A percentile compares a stretch with the other conserved stretches of the same genome.
Conservation (phyloP, 352 stramenopile species). For the Globisporangium recalcitrans region DNA sequence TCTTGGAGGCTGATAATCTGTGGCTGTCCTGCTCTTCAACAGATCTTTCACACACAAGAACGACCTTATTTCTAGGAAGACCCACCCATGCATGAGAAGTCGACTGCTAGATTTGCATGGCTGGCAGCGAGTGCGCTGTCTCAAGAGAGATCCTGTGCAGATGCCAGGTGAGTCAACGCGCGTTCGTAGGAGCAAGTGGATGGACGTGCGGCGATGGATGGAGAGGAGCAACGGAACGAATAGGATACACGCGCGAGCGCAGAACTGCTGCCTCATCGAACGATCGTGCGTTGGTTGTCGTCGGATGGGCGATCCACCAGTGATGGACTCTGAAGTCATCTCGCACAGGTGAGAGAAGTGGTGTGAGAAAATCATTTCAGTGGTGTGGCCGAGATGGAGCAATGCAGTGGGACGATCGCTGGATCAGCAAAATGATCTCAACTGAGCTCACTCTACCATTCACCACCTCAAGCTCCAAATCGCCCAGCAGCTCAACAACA, state of each 20-base stretch:
- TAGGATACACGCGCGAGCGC: not conserved
- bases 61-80: not conserved
- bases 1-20: not conserved
- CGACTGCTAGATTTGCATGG: not conserved
- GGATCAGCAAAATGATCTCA: not conserved
- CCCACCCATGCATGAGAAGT: too few relatives aligned
- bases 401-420: not conserved
- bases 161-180: not conserved
- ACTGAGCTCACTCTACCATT: not conserved
- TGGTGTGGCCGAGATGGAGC: too few relatives aligned
- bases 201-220: not conserved
- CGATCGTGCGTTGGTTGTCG: not conserved
- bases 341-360: not conserved
- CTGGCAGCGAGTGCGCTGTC: too few relatives aligned
- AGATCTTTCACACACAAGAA: not conserved
- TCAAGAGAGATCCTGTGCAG: not conserved
- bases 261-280: not conserved
- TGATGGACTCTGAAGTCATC: not conserved
- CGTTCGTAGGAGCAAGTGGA: not conserved
- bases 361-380: not conserved
- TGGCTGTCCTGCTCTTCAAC: not conserved
- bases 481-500: too few relatives aligned
- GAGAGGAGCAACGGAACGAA: not conserved
- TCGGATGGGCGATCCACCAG: not conserved
- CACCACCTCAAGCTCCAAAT: too few relatives aligned